Evolutionary conservation across 192 early-diverging fungal species (phyloP), one percentile per base, ranked within the genome.

Genomic region (Backusella australiensis): DNA sequence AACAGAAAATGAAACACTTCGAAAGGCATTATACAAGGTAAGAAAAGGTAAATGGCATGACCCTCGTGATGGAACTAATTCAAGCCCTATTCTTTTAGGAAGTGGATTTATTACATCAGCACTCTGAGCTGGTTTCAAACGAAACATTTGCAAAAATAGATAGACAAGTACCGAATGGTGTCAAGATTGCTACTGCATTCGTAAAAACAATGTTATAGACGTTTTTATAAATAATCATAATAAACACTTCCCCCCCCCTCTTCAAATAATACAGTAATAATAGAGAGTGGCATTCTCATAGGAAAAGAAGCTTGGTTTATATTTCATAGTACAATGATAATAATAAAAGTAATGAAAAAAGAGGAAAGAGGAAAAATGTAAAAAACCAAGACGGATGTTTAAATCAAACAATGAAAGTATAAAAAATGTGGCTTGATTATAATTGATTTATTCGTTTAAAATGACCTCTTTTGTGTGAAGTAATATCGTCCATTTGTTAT

Each of bases 151-250:
- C 78, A 14, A 53, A 76, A 53, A 63, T 77, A 15, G 89, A 91
- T 19, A 78, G 91, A 34, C 79, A 78, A 29, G 89, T 91, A 17
- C 87, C 87, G 19, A 77, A 81, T 34, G 80, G 83, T 63, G 88
- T 93, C 8, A 78, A 80, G 36, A 49, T 91, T 6, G 83, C 87
- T 7, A 89, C 91, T 34, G 67, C 78, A 1, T 69, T 89, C 5
- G 89, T 93, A 53, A 81, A 85, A 46, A 85, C 86, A 17, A 92
- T 93, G 91, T 79, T 93, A 0, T 92, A 77, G 80, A 44, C 17
- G 35, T 2, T 36, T 35, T 36, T 38, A 69, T n/a, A 23, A 23
- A 35, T 67, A 4, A 36, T 0, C 17, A 59, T 59, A 59, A 59
- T 59, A 59, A 44, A 44, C 8, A 11, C 38, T 39, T 11, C 4